Conservation (phyloP, 371 early-diverging fungal genomes). For the Catenaria anguillulae region DNA sequence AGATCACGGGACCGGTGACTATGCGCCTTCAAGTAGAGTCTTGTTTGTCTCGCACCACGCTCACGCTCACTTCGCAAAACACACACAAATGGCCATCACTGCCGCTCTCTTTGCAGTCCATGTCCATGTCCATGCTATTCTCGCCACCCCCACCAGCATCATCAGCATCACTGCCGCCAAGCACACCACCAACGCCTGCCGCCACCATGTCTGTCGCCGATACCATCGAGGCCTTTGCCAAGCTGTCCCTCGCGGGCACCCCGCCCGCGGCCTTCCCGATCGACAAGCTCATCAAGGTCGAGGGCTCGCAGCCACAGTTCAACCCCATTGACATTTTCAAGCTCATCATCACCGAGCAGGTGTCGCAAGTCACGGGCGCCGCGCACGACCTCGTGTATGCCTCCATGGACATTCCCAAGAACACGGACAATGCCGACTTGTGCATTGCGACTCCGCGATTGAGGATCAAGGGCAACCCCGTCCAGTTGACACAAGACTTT, state of each 20-base stretch:
- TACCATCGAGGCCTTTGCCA: neutral
- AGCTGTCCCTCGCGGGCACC: neutral
- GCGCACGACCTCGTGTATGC: neutral
- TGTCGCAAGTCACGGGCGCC: neutral
- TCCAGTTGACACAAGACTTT: slow-evolving; percentile 53
- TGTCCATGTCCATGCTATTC: too few relatives aligned
- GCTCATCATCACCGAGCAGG: slow-evolving; percentile 3
- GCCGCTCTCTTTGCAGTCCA: too few relatives aligned
- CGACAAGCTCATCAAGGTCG: neutral
- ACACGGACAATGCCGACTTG: slow-evolving; percentile 14
- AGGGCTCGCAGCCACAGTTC: neutral
- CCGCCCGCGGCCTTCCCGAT: neutral
- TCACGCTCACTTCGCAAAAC: too few relatives aligned
- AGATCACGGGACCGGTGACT: too few relatives aligned
- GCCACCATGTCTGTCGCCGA: too few relatives aligned
- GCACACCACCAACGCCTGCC: too few relatives aligned
- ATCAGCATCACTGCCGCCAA: too few relatives aligned
- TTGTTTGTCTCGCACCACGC: too few relatives aligned
- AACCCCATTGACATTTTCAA: neutral
- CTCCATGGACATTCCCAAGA: neutral
- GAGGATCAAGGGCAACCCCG: slow-evolving; percentile 72
- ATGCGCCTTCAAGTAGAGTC: too few relatives aligned
- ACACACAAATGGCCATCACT: too few relatives aligned
- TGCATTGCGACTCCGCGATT: slow-evolving; percentile 64
- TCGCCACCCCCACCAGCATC: too few relatives aligned